Conservation (phyloP, 1,139 yeast genomes). For the Yamadazyma taylorii region DNA sequence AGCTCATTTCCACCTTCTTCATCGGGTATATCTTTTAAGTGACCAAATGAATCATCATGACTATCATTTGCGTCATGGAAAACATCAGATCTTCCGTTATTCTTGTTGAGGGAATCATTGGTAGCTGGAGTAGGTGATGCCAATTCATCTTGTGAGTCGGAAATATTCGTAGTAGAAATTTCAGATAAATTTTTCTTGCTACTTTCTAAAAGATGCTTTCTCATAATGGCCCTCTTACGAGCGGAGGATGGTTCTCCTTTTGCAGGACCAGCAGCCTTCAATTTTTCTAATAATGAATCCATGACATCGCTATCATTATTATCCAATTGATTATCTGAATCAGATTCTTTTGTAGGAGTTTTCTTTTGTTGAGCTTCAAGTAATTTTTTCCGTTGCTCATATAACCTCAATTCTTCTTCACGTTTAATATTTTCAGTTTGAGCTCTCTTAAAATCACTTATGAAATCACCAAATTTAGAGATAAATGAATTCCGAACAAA, state of each 20-base stretch:
- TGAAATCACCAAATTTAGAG: conserved; percentile 69
- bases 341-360: conserved; percentile 12
- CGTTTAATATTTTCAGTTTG: conserved; percentile 72
- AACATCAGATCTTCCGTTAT: conserved; percentile 8
- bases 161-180: conserved; percentile 5
- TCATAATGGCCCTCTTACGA: conserved; percentile 75
- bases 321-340: conserved; percentile 23
- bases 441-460: conserved; percentile 72
- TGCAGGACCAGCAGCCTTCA: conserved; percentile 72
- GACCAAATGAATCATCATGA: neutral
- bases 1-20: too few relatives aligned
- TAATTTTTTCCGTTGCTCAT: conserved; percentile 69
- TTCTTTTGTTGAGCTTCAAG: conserved; percentile 46
- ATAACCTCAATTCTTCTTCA: conserved; percentile 78
- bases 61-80: neutral
- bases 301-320: conserved; percentile 55
- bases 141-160: conserved; percentile 9
- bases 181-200: conserved; percentile 20
- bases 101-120: conserved; percentile 3
- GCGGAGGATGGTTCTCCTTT: conserved; percentile 80
- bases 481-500: conserved; percentile 71
- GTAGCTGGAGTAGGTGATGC: conserved; percentile 16
- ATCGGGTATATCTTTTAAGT: neutral
- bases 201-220: conserved; percentile 54
- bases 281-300: conserved; percentile 71